Conservation (phyloP, 768 basidiomycete genomes). For the Krasilnikovozyma curviuscula region DNA sequence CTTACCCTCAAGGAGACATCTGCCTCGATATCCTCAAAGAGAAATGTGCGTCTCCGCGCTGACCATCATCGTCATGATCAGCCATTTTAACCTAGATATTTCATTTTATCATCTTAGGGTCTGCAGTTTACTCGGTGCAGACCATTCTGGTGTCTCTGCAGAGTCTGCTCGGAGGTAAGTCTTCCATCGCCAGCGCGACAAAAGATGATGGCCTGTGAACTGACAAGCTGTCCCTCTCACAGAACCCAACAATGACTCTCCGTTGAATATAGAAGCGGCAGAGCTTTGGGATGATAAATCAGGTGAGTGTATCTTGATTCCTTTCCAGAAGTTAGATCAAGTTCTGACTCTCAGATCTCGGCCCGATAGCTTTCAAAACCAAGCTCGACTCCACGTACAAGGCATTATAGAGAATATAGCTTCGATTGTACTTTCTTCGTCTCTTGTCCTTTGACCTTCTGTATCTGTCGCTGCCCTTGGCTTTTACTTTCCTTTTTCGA, state of each 20-base stretch:
- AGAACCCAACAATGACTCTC: slow-evolving; percentile 89
- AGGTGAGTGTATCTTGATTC: slow-evolving; percentile 27
- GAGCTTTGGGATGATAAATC: slow-evolving; percentile 55
- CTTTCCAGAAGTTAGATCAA: neutral
- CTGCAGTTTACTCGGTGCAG: slow-evolving; percentile 77
- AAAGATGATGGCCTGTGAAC: no score
- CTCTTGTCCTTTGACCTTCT: no score
- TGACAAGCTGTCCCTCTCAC: slow-evolving; percentile 4
- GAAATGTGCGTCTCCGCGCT: neutral
- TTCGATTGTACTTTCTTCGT: no score
- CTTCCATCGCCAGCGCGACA: no score
- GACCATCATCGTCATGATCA: slow-evolving; percentile 25
- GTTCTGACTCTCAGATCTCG: neutral
- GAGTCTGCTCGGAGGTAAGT: slow-evolving; percentile 63
- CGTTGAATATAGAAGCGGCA: slow-evolving; percentile 71
- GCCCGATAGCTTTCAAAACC: neutral
- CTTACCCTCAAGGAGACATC: slow-evolving; percentile 52
- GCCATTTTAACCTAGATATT: no score
- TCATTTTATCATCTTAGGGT: no score
- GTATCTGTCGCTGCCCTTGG: no score
- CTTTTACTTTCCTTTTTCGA: no score
- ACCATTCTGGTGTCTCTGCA: slow-evolving; percentile 75
- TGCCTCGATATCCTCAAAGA: slow-evolving; percentile 67
- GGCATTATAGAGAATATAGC: no score
- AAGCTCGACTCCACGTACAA: neutral